Evolutionary conservation across 2,329 filamentous ascomycete species (phyloP), one percentile per base, ranked within the genome.

Genomic region (Aspergillus clavatus): DNA sequence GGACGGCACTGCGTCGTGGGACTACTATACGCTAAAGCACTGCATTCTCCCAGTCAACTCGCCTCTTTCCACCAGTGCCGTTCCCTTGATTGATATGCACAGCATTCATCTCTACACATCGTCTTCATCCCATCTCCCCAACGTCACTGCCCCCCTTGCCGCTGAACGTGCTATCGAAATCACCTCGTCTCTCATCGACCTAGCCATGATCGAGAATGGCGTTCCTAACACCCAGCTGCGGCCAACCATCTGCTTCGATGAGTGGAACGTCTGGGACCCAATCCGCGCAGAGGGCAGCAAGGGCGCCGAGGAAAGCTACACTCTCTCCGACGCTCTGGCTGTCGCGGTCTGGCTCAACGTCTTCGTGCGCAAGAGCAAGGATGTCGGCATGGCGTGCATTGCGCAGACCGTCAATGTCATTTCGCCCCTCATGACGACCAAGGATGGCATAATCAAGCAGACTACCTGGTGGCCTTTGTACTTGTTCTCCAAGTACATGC

Each of bases 231-330:
- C 72, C 0, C 78, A 83, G n/a, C 77, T 79, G 3, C 72, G 77
- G 3, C 83, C 81, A 38, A 84, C 77, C 41, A 87, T 90, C 62
- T 89, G 86, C 72, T 89, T 89, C 61, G 86, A 90, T 61, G 86
- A 89, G 66, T 89, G 86, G 86, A 90, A 89, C 62, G 85, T 89
- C 7, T 90, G 86, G 86, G 84, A 88, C 56, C 83, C 84, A 0
- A 72, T 76, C 42, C 79, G 85, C 7, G 85, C 86, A 0, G 83
- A 83, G 0, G 86, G 86, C 12, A 81, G 85, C 56, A 65, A 78
- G 48, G 86, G 86, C 12, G 86, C 83, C 5, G 86, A 89, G 66
- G 85, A 89, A 61, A 71, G 67, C 56, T 87, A 89, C 69, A 88
- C 82, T 0, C 76, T 89, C 6, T 87, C 83, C 0, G 86, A 89